Percentiles rank a stretch among this genome's conserved stretches.
phyloP scores from a whole-genome alignment of 1,139 yeast genomes.

The Taphrina pruni region DNA sequence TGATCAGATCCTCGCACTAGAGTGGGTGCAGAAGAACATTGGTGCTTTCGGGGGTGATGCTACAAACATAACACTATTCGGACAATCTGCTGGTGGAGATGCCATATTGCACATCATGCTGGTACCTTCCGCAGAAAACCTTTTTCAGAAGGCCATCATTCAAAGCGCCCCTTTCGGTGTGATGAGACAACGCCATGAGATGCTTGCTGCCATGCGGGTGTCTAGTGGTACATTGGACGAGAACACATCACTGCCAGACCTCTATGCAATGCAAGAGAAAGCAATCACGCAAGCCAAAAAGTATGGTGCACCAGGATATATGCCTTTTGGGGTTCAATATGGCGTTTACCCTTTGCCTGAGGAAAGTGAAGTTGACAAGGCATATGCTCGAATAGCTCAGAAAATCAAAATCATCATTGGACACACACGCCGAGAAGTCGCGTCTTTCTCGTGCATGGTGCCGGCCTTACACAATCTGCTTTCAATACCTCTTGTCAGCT shows the following conservation, averaged over 20 bases:
- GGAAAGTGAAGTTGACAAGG: conserved; percentile 7
- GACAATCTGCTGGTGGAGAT: conserved; percentile 53
- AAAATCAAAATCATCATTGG: conserved; percentile 9
- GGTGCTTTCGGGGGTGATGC: conserved; percentile 55
- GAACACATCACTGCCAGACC: conserved; percentile 7
- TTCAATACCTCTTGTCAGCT: conserved; percentile 5
- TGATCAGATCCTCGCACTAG: conserved; percentile 53
- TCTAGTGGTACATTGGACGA: neutral
- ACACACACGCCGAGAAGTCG: conserved; percentile 16
- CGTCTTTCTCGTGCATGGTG: neutral
- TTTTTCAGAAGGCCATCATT: conserved; percentile 13
- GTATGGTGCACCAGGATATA: conserved; percentile 11
- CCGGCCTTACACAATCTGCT: neutral
- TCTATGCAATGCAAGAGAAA: neutral
- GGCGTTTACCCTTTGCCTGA: conserved; percentile 13
- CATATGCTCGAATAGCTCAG: conserved; percentile 9
- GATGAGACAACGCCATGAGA: neutral
- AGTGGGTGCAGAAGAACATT: conserved; percentile 54
- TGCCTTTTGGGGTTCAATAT: conserved; percentile 18
- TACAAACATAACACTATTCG: conserved; percentile 52
- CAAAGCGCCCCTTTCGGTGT: conserved; percentile 23
- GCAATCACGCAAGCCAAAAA: neutral
- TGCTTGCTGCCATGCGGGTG: conserved; percentile 15
- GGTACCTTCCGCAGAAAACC: conserved; percentile 4
- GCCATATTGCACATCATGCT: conserved; percentile 12